Percentiles rank a stretch among this genome's conserved stretches.
These are phyloP conservation scores for Ustilago sp. DNA, from an alignment of 1,284 basidiomycete genomes.

Conservation along the genomic window DNA sequence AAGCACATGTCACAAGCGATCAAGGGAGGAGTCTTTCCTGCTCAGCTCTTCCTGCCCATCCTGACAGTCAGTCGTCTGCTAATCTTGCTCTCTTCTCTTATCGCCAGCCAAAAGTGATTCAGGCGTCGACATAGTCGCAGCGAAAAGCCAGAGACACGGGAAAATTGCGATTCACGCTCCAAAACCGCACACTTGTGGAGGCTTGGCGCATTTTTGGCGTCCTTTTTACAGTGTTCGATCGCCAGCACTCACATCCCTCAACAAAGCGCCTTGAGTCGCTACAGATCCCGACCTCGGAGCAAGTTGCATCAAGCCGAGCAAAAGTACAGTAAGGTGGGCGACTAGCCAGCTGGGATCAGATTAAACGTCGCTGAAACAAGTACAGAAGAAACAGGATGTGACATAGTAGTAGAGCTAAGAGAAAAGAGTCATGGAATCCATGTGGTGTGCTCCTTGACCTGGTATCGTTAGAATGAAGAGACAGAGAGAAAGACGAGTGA, in stretches of 20 bases:
- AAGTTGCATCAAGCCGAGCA: no score
- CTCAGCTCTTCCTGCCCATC: no score
- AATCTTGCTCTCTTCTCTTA: no score
- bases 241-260: neutral
- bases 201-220: constrained; percentile 4
- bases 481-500: neutral
- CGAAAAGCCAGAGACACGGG: neutral
- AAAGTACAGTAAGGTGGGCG: no score
- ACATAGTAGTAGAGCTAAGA: neutral
- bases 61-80: no score
- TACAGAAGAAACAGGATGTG: neutral
- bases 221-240: neutral
- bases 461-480: constrained; percentile 11
- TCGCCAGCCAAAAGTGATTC: no score
- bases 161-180: constrained; percentile 15
- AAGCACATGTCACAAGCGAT: neutral
- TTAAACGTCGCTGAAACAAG: neutral
- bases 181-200: constrained; percentile 10
- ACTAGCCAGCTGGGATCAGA: neutral
- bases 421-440: constrained; percentile 1
- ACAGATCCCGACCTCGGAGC: no score
- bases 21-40: neutral
- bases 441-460: constrained; percentile 15
- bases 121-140: no score
- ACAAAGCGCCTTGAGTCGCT: neutral